These are phyloP conservation scores for Beauveria sp. DNA, from an alignment of 2,329 filamentous ascomycete species.

Conservation along the genomic window DNA sequence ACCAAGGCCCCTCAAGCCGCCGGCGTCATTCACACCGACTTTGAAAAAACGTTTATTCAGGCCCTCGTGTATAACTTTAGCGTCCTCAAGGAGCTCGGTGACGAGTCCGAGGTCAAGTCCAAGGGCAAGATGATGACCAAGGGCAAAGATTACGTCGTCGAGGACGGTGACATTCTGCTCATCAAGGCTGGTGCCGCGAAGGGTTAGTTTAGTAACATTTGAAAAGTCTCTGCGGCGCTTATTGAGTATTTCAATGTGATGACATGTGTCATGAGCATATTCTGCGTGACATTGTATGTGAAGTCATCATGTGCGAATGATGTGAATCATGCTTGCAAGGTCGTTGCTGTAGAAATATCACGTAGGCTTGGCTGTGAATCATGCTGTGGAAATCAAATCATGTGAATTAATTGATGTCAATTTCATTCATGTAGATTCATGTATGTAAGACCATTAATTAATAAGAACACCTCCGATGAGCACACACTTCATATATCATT, in stretches of 20 bases:
- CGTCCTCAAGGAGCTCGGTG: slow-evolving; percentile 74
- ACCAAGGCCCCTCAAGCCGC: slow-evolving; percentile 97
- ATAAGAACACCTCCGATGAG: neutral
- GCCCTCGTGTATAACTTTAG: slow-evolving; percentile 86
- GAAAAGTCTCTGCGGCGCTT: slow-evolving; percentile 1
- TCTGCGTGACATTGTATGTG: neutral
- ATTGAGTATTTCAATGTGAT: slow-evolving; percentile 10
- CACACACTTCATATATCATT: neutral
- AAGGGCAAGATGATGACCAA: slow-evolving; percentile 98
- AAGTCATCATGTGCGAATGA: neutral
- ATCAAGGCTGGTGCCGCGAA: slow-evolving; percentile 88
- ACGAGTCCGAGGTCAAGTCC: slow-evolving; percentile 81
- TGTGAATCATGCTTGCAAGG: no score
- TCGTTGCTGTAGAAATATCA: no score
- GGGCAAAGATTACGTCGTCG: slow-evolving; percentile 91
- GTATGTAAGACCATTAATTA: neutral
- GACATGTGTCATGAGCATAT: neutral
- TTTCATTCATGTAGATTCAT: neutral
- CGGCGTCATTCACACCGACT: slow-evolving; percentile 96
- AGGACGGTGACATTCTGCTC: slow-evolving; percentile 74
- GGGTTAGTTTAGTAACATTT: slow-evolving; percentile 33
- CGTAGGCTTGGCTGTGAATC: no score
- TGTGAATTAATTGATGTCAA: neutral
- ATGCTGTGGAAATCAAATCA: neutral
- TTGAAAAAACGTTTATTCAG: slow-evolving; percentile 99